These are phyloP conservation scores for Canavalia ensiformis DNA, from an alignment of 306 rosid species.

Conservation along the genomic window DNA sequence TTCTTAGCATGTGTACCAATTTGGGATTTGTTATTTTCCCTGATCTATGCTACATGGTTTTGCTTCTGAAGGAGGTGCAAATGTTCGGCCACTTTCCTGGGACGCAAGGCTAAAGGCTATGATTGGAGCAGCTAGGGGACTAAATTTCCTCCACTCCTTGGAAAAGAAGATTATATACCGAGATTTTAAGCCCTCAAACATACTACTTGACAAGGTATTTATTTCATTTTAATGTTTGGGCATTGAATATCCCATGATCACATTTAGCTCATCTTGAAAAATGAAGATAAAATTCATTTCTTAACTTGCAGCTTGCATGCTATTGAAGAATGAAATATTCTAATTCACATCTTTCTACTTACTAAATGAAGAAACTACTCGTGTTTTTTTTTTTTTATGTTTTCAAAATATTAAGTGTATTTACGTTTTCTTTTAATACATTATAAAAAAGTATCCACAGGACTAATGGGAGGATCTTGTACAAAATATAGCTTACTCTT, in stretches of 20 bases:
- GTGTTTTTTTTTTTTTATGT: too few relatives aligned
- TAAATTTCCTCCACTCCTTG: conserved; percentile 81
- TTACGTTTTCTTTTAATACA: too few relatives aligned
- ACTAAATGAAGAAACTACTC: too few relatives aligned
- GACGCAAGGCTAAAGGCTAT: conserved; percentile 73
- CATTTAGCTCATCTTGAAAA: conserved; percentile 35
- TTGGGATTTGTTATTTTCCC: conserved; percentile 23
- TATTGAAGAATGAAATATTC: background rate
- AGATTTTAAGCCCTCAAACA: conserved; percentile 90
- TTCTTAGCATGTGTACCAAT: background rate
- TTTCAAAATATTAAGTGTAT: too few relatives aligned
- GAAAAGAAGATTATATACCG: conserved; percentile 80
- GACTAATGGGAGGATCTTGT: too few relatives aligned
- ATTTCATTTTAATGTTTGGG: conserved; percentile 26
- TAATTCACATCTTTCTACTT: too few relatives aligned
- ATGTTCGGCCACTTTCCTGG: conserved; percentile 82
- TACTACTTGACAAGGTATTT: conserved; percentile 86
- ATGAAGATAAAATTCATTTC: conserved; percentile 3
- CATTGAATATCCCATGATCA: conserved; percentile 19
- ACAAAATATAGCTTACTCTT: too few relatives aligned
- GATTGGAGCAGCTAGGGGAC: conserved; percentile 91
- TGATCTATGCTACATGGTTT: conserved; percentile 27
- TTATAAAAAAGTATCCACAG: too few relatives aligned
- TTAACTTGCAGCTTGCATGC: background rate
- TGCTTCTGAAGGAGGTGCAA: conserved; percentile 73